Conservation (phyloP, 2,329 filamentous ascomycete genomes). For the Ascomycota sp. region DNA sequence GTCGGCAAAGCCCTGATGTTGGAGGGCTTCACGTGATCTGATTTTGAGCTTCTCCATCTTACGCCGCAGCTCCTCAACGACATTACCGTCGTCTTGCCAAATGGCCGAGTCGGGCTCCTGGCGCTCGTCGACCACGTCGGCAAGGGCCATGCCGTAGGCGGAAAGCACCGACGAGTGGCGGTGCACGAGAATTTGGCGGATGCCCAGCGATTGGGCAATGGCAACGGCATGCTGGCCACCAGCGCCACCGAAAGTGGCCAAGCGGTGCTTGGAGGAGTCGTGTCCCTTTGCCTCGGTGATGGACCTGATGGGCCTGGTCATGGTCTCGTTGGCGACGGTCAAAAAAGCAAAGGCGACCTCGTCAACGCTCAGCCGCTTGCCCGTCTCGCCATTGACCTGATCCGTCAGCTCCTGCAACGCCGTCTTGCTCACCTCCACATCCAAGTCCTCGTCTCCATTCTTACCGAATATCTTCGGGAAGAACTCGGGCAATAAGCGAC, state of each 20-base stretch:
- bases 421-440: constrained; percentile 19
- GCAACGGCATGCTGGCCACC: constrained; percentile 24
- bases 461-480: constrained; percentile 40
- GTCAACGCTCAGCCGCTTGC: constrained; percentile 8
- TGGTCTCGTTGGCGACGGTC: constrained; percentile 16
- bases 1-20: constrained; percentile 53
- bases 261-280: constrained; percentile 13
- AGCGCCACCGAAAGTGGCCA: constrained; percentile 17
- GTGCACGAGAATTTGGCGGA: constrained; percentile 21
- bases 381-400: constrained; percentile 18
- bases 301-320: constrained; percentile 15
- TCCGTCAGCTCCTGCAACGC: constrained; percentile 15
- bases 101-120: constrained; percentile 16
- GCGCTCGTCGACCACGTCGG: constrained; percentile 21
- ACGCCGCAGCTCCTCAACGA: constrained; percentile 39
- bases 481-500: constrained; percentile 37
- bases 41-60: constrained; percentile 66
- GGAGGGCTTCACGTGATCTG: constrained; percentile 47
- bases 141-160: constrained; percentile 24
- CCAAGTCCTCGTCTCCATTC: constrained; percentile 13
- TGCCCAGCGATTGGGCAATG: constrained; percentile 21
- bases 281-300: constrained; percentile 16
- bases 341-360: constrained; percentile 17
- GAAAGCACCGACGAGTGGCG: constrained; percentile 24
- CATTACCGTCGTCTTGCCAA: constrained; percentile 34